Percentiles rank a stretch among this genome's conserved stretches.
These are phyloP conservation scores for Tulasnella sp. DNA, from an alignment of 768 basidiomycete genomes.

Conservation along the genomic window DNA sequence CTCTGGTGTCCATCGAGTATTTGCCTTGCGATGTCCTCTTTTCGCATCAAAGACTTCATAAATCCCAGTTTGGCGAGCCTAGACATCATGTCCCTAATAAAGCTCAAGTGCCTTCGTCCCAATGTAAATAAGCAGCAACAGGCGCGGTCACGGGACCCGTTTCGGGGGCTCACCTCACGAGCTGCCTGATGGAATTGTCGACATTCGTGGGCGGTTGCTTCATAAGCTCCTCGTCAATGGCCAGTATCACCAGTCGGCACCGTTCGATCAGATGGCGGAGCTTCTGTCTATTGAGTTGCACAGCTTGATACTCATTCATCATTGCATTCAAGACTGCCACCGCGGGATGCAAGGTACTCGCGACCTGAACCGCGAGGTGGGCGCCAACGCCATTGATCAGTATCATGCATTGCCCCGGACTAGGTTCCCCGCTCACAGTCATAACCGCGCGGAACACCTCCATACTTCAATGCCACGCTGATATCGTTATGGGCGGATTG, in stretches of 20 bases:
- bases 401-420: too few relatives aligned
- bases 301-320: background rate
- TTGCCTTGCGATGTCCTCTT: background rate
- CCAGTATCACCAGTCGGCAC: background rate
- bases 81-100: background rate
- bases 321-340: background rate
- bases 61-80: background rate
- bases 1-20: background rate
- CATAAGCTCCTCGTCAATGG: background rate
- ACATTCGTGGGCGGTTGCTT: background rate
- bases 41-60: background rate
- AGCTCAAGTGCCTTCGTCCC: background rate
- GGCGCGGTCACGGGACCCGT: too few relatives aligned
- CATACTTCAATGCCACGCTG: too few relatives aligned
- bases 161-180: background rate
- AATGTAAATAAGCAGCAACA: too few relatives aligned
- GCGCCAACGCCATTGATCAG: too few relatives aligned
- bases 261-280: background rate
- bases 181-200: background rate
- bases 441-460: too few relatives aligned
- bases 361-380: too few relatives aligned
- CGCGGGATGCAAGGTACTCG: background rate
- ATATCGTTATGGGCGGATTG: too few relatives aligned
- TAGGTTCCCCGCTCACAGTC: too few relatives aligned
- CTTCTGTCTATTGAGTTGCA: background rate